These are phyloP conservation scores for Zygotorulaspora chibaensis DNA, from an alignment of 805 yeast species.

Conservation along the genomic window DNA sequence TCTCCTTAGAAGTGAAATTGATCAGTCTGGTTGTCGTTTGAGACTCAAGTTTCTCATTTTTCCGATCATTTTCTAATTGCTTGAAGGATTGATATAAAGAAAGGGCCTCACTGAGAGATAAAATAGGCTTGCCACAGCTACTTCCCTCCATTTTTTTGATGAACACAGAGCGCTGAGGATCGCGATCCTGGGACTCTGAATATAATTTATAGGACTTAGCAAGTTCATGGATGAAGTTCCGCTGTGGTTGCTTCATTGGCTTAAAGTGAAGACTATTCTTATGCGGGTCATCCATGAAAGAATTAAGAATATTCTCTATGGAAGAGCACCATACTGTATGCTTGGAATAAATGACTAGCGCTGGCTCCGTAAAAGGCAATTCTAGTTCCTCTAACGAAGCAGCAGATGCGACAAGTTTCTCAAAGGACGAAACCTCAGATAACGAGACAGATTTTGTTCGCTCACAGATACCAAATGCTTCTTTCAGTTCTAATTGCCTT, in stretches of 20 bases:
- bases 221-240: conserved; percentile 66
- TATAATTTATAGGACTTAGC: conserved; percentile 56
- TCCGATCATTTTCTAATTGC: conserved; percentile 34
- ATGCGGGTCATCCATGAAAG: conserved; percentile 43
- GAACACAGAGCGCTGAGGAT: conserved; percentile 71
- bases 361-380: conserved; percentile 43
- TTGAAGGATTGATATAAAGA: conserved; percentile 45
- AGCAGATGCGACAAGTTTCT: conserved; percentile 24
- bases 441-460: conserved; percentile 3
- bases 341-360: conserved; percentile 44
- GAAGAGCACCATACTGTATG: conserved; percentile 67
- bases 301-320: conserved; percentile 51
- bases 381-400: conserved; percentile 26
- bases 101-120: conserved; percentile 29
- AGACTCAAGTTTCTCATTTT: conserved; percentile 28
- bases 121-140: conserved; percentile 22
- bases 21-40: conserved; percentile 22
- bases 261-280: conserved; percentile 55
- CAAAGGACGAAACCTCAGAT: conserved; percentile 7
- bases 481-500: conserved; percentile 58
- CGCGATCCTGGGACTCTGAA: conserved; percentile 75
- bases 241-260: conserved; percentile 66
- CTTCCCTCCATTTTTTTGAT: conserved; percentile 39
- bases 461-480: conserved; percentile 48
- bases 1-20: conserved; percentile 23